Evolutionary conservation across 805 yeast species (phyloP), one percentile per base, ranked within the genome.

Genomic region (Pichia occidentalis): DNA sequence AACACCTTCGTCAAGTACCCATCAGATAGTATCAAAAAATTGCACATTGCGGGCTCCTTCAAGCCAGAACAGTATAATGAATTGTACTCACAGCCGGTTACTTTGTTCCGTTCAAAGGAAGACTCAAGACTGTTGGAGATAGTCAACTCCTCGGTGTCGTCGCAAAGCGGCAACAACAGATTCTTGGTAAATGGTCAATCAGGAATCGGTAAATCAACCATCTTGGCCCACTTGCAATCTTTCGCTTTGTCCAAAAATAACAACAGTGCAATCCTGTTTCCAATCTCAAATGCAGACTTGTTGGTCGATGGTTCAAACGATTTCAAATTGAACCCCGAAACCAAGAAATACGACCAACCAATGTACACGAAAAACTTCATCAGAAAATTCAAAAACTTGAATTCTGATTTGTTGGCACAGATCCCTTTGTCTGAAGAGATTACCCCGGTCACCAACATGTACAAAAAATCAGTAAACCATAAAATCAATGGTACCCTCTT

Each of bases 151-250:
- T 54, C 71, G 19, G 44, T 49, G 3, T 35, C 42, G 0, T 32
- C 64, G 0, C 52, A 70, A 0, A 56, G 71, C 1, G 50, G 48
- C 11, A 46, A 59, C 10, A 80, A 76, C 52, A 68, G 80, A 49
- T 49, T 71, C 22, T 63, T 78, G 22, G 44, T 85, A n/a, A 56
- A 73, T 16, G 95, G 95, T 29, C 78, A 71, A 39, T 61, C 73
- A 30, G 95, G 95, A 34, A 68, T 73, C 9, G 97, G 97, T 7
- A 88, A 87, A 63, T 73, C 90, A 3, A 74, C 85, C 0, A 52
- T 80, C 26, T 50, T 87, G 32, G 59, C 88, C 0, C 95, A 87
- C 57, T 66, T 79, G 2, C 80, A 80, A 29, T 75, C 81, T 0
- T 58, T 83, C 32, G 54, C 61, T 8, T 50, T 66, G 24, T 54